Conservation (phyloP, 176 grass and related monocot species). For the Rhynchospora tenuis region DNA sequence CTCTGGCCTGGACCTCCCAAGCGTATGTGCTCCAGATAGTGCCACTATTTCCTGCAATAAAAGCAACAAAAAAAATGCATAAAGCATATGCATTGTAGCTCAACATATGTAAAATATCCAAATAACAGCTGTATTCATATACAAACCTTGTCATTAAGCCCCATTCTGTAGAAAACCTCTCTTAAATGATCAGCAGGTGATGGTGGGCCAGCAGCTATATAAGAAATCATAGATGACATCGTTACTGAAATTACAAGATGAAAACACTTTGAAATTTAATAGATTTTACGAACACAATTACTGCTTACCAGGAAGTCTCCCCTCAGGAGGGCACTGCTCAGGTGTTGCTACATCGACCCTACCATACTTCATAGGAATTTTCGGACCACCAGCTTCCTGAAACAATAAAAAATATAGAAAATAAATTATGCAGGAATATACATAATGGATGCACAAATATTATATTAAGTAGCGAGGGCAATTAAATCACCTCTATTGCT, state of each 20-base stretch:
- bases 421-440: not conserved
- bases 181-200: conserved; percentile 87
- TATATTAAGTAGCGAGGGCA: not conserved
- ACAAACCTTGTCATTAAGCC: conserved; percentile 73
- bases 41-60: conserved; percentile 79
- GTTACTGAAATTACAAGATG: conserved; percentile 10
- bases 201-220: conserved; percentile 79
- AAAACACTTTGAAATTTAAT: conserved; percentile 14
- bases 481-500: conserved; percentile 61
- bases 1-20: conserved; percentile 80
- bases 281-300: not conserved
- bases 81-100: conserved; percentile 7
- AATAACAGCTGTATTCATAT: not conserved
- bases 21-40: conserved; percentile 94
- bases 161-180: conserved; percentile 96
- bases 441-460: not conserved
- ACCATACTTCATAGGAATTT: conserved; percentile 94
- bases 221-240: conserved; percentile 12
- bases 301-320: conserved; percentile 71
- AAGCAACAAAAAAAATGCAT: not conserved
- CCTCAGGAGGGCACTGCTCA: conserved; percentile 85
- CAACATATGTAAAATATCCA: not conserved
- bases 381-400: conserved; percentile 88
- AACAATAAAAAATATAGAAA: conserved; percentile 25
- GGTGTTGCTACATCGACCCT: conserved; percentile 55